phyloP scores from a whole-genome alignment of 768 basidiomycete species.

The Russula earlei region DNA sequence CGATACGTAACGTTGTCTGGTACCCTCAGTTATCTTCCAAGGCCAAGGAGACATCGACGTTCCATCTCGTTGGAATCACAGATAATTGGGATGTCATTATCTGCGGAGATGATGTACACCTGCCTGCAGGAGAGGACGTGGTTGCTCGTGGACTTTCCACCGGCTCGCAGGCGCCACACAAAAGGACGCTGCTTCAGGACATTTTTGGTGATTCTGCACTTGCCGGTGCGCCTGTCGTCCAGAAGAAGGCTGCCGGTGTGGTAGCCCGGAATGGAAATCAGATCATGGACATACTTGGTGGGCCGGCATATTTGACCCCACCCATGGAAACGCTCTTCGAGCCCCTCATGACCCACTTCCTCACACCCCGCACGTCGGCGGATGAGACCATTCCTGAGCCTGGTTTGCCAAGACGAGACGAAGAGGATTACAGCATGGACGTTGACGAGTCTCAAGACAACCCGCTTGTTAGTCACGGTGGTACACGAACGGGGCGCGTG shows the following conservation, averaged over 20 bases:
- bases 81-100: conserved; percentile 53
- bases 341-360: conserved; percentile 43
- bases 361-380: conserved; percentile 26
- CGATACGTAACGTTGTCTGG: conserved; percentile 41
- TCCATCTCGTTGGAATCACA: conserved; percentile 64
- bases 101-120: conserved; percentile 50
- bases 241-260: conserved; percentile 19
- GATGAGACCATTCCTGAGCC: conserved; percentile 8
- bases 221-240: conserved; percentile 29
- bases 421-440: conserved; percentile 26
- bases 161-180: conserved; percentile 25
- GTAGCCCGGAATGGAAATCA: conserved; percentile 34
- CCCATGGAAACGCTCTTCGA: conserved; percentile 66
- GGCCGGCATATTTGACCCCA: conserved; percentile 69
- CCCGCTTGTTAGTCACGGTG: conserved; percentile 16
- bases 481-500: conserved; percentile 26
- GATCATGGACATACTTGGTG: conserved; percentile 45
- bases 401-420: conserved; percentile 23
- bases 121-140: conserved; percentile 35
- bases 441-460: conserved; percentile 16
- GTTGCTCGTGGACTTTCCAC: conserved; percentile 32
- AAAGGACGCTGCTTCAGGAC: conserved; percentile 73
- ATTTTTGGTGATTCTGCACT: conserved; percentile 77
- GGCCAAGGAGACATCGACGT: conserved; percentile 27
- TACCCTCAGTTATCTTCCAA: conserved; percentile 28